Evolutionary conservation across 73 alveolate genomes (phyloP).

Genomic region (Paramecium biaurelia): DNA sequence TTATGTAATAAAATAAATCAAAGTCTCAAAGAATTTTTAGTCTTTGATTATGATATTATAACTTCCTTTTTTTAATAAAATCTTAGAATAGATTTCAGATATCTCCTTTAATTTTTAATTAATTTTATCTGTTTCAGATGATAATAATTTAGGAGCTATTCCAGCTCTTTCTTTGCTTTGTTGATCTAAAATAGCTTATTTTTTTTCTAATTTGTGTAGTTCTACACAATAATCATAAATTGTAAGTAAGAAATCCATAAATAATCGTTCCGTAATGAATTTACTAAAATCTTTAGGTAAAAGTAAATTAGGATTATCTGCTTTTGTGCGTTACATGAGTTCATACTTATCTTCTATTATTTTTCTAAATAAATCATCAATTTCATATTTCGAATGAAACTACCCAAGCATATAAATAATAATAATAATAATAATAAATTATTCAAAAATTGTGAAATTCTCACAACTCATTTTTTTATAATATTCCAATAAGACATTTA

Average conservation of each 20-base stretch:
- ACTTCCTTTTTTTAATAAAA: conserved; percentile 19
- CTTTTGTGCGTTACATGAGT: background rate
- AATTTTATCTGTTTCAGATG: conserved; percentile 55
- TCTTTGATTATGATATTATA: conserved; percentile 30
- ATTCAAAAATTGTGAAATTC: background rate
- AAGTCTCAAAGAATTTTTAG: conserved; percentile 56
- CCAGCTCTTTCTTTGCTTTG: conserved; percentile 45
- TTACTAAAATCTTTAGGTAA: conserved; percentile 4
- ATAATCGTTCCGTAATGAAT: background rate
- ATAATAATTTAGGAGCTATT: conserved; percentile 41
- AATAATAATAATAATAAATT: background rate
- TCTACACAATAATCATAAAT: conserved; percentile 42
- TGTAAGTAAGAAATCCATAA: background rate
- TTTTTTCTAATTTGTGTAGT: conserved; percentile 44
- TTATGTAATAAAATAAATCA: conserved; percentile 47
- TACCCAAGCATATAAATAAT: background rate
- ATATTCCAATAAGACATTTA: background rate
- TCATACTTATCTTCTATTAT: conserved; percentile 28
- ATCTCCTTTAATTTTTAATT: conserved; percentile 51
- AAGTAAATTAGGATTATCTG: background rate
- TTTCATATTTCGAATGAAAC: conserved; percentile 5
- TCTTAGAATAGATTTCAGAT: background rate
- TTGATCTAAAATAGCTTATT: conserved; percentile 27
- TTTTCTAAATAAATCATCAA: background rate
- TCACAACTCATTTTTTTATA: too few species aligned